Evolutionary conservation across 345 rosid genomes (phyloP), one percentile per base, ranked within the genome.

Genomic region (Gossypium raimondii): DNA sequence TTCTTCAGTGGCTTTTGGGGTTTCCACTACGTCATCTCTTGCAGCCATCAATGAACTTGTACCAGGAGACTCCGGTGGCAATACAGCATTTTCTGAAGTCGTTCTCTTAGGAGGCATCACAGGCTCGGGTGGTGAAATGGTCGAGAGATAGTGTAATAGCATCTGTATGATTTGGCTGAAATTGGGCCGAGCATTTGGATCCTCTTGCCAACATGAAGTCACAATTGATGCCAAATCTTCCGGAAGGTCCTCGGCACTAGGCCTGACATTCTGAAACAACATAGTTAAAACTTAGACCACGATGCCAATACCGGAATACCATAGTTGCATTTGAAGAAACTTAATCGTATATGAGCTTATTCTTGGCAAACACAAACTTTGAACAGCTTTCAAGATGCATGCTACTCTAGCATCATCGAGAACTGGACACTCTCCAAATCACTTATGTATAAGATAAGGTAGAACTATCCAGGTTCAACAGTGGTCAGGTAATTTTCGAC

Each of bases 181-280:
- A 78, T 90, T 83, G 3, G 99, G 98, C 25, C 99, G 81, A 62
- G 87, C 84, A 74, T 89, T 89, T n/a, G 99, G 94, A 84, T 95
- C 98, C 81, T 95, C 98, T 80, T 91, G 86, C 99, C 99, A 95
- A 75, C 99, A 95, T 16, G 98, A 89, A 14, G 97, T 88, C 55
- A 95, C 93, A 0, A 93, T 91, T 82, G 79, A 57, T 0, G 91
- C 97, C 78, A 95, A 75, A 29, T 90, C 98, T 71, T 84, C 90
- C 9, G 96, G 98, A 29, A 95, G 87, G 77, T 87, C 76, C 13
- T 90, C 93, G 0, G 91, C 89, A 67, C 92, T 90, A 16, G 99
- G 99, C 82, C 99, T 87, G 64, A 86, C 83, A 81, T 91, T 95
- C 99, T 93, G 87, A 70, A 48, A 57, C 34, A 76, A 44, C 67